Evolutionary conservation across 2,329 filamentous ascomycete species (phyloP), one percentile per base, ranked within the genome.

Genomic region (Coniochaeta prunicola): DNA sequence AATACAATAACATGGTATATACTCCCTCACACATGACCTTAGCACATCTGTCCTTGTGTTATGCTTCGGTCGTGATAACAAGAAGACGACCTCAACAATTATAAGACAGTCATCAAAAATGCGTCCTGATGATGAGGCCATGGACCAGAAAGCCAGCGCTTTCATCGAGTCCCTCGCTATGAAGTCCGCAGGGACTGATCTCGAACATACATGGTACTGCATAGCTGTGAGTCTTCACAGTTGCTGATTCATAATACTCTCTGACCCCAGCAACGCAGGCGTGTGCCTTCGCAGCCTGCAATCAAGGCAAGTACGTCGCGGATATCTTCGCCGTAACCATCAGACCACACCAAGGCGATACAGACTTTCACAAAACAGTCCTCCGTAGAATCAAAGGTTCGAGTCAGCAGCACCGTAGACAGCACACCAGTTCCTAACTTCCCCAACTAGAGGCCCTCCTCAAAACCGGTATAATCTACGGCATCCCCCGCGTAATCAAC

Each of bases 401-500:
- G n/a, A 31, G 1, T n/a, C 7, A 21, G 5, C 40, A 21, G 3
- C 40, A 45, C 48, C 13, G 19, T 3, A 31, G 17, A 13, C 5
- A n/a, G 26, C 26, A 53, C 15, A 17, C 5, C 34, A n/a, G 5
- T 30, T 19, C 19, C 31, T 19, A 12, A 21, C 12, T 36, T 12
- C n/a, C 30, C 15, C 5, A 19, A 19, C 17, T n/a, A 66, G 65
- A 66, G 53, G 60, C 56, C 3, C 56, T 68, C 4, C 36, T 68
- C 6, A 68, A 68, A 57, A 67, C 66, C 1, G 61, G 65, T 42
- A 64, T 67, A 57, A 68, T 68, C 28, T 68, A 64, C 36, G 66
- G 66, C 48, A 68, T 68, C 45, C 66, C 66, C 21, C 61, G 66
- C 7, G 57, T 67, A 28, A 67, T 68, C 59, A 67, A 68, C 58